phyloP scores from a whole-genome alignment of 2,329 filamentous ascomycete genomes.

The Paraphoma chrysanthemicola region DNA sequence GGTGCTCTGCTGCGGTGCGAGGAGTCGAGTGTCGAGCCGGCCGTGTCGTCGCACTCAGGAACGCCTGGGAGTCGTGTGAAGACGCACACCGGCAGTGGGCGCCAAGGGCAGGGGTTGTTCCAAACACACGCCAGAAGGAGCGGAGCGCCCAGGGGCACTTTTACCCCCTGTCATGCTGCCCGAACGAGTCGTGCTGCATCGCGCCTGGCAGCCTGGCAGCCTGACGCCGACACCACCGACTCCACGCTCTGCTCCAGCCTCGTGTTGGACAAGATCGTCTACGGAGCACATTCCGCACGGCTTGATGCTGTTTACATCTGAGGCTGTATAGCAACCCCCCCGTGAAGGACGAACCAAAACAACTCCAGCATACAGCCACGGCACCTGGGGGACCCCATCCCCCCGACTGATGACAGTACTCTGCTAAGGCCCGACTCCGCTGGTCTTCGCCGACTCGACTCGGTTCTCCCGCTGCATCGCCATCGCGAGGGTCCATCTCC shows the following conservation, averaged over 20 bases:
- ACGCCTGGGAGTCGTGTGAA: not conserved
- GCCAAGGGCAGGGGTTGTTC: not conserved
- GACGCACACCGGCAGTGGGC: not conserved
- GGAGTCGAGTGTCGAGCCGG: not conserved
- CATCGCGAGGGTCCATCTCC: not conserved
- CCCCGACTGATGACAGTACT: too few relatives aligned
- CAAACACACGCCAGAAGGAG: not conserved
- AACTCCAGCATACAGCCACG: too few relatives aligned
- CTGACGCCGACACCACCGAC: not conserved
- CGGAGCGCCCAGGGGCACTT: not conserved
- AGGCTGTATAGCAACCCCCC: too few relatives aligned
- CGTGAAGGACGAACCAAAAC: too few relatives aligned
- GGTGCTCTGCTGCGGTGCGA: not conserved
- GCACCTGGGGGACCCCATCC: too few relatives aligned
- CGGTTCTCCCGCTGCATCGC: too few relatives aligned
- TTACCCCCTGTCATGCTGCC: not conserved
- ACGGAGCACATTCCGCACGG: too few relatives aligned
- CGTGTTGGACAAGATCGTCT: too few relatives aligned
- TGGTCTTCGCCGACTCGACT: not conserved
- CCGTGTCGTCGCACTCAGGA: not conserved
- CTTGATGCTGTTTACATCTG: too few relatives aligned
- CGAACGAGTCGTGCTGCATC: not conserved
- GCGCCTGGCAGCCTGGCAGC: not conserved
- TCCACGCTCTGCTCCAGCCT: too few relatives aligned
- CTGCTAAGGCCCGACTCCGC: too few relatives aligned